Percentiles rank a stretch among this genome's conserved stretches.
phyloP scores from a whole-genome alignment of 2,329 filamentous ascomycete genomes.

The Venturia asperata region DNA sequence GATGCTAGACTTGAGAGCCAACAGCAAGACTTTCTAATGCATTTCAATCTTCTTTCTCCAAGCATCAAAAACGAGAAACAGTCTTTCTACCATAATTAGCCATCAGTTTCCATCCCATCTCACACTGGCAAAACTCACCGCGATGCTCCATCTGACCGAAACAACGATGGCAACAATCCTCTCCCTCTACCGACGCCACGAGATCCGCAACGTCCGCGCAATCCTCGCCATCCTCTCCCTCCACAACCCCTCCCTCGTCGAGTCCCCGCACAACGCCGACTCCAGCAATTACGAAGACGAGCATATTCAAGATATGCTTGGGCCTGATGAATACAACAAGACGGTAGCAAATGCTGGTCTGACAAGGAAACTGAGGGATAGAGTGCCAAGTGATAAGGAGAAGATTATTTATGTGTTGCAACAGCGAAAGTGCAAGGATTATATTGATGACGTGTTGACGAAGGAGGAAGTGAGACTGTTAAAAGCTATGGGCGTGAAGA shows the following conservation, averaged over 20 bases:
- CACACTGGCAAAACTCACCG: not conserved
- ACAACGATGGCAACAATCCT: slow-evolving; percentile 3
- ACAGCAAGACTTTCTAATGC: not conserved
- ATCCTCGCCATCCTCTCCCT: slow-evolving; percentile 3
- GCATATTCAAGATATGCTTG: not conserved
- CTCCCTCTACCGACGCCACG: not conserved
- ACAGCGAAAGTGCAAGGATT: not conserved
- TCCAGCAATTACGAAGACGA: not conserved
- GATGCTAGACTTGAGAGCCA: not conserved
- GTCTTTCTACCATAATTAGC: not conserved
- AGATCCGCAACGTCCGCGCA: not conserved
- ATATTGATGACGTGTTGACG: not conserved
- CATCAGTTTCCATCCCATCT: not conserved
- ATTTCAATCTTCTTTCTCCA: not conserved
- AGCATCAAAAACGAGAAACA: not conserved
- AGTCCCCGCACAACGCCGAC: not conserved
- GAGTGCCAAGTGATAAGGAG: slow-evolving; percentile 10
- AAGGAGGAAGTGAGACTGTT: not conserved
- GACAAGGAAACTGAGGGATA: not conserved
- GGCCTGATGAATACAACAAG: not conserved
- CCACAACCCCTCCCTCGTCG: not conserved
- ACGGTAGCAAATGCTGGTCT: not conserved
- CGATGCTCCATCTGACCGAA: not conserved
- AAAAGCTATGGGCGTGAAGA: not conserved
- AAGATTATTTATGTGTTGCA: not conserved